Conservation (phyloP, 2,329 filamentous ascomycete genomes). For the Fusarium illudens region DNA sequence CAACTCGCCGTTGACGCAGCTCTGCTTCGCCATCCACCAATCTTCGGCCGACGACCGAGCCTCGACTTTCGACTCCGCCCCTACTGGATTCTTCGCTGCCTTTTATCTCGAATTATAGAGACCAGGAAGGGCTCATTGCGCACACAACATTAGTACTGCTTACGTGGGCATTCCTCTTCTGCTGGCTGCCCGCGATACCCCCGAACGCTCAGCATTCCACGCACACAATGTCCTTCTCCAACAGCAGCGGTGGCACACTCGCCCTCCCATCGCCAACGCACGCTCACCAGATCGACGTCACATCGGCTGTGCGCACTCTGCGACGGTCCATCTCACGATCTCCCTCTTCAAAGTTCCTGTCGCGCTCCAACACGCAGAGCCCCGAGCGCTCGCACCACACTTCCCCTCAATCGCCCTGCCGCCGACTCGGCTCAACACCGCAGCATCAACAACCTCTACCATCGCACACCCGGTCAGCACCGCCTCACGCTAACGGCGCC, state of each 20-base stretch:
- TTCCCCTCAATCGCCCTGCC: conserved; percentile 63
- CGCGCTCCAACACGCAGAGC: conserved; percentile 57
- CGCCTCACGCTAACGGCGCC: conserved; percentile 45
- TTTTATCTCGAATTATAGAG: conserved; percentile 17
- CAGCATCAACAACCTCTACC: conserved; percentile 47
- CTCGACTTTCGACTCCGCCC: conserved; percentile 5
- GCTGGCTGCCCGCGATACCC: conserved; percentile 37
- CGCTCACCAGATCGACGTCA: conserved; percentile 82
- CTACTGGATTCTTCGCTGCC: conserved; percentile 15
- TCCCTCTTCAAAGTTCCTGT: conserved; percentile 82
- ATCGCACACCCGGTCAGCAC: conserved; percentile 47
- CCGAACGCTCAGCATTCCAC: conserved; percentile 42
- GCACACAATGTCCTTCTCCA: conserved; percentile 65
- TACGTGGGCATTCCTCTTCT: conserved; percentile 44
- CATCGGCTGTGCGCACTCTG: conserved; percentile 81
- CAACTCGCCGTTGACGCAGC: conserved; percentile 20
- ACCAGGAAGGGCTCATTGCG: conserved; percentile 17
- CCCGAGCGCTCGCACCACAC: conserved; percentile 58
- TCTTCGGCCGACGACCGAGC: conserved; percentile 17
- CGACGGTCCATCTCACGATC: conserved; percentile 90
- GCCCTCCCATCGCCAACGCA: conserved; percentile 88
- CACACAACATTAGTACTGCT: conserved; percentile 26
- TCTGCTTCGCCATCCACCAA: conserved; percentile 12
- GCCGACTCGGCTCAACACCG: conserved; percentile 51
- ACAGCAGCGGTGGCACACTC: conserved; percentile 75